Evolutionary conservation across 805 yeast species (phyloP), one percentile per base, ranked within the genome.

Genomic region (Suhomyces xylopsoci): DNA sequence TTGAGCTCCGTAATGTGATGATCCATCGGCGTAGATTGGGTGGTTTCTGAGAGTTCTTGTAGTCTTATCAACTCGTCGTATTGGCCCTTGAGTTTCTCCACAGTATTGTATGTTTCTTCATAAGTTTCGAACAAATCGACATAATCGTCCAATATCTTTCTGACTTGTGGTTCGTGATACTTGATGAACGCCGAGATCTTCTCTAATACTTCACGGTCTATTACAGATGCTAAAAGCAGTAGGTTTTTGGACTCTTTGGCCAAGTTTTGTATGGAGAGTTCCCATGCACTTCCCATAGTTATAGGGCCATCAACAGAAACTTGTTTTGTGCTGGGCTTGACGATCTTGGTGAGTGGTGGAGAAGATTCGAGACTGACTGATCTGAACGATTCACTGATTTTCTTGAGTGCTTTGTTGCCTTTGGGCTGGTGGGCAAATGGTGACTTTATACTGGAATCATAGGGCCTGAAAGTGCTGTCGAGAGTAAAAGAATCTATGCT

Each of bases 121-220:
- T 75, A 75, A 19, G 66, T 68, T 5, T 52, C 55, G 15, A 66
- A 60, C 9, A 66, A 50, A 0, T 62, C 62, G 10, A 58, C 57
- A 28, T 72, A 59, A 12, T 60, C 60, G 2, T 61, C 60, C 45
- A 73, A 48, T 1, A 60, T 55, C 4, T 53, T 45, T 8, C 64
- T 56, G 8, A 73, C 60, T 42, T 58, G 65, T 0, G 78, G 75
- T 52, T 76, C 79, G 47, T 73, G 61, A 7, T 51, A 50, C 51
- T 74, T 75, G 12, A 75, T 60, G 54, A 70, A 74, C 6, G 55
- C 58, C 14, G 75, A 69, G n/a, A 75, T 55, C 3, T 61, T 58
- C 32, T 67, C 70, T 51, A 75, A 58, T 1, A 74, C 68, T 22
- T 62, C 62, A 17, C 63, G 55, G 51, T 76, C 79, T 22, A 76